Evolutionary conservation across 2,329 filamentous ascomycete species (phyloP), one percentile per base, ranked within the genome.

Genomic region (Pyricularia pennisetigena): DNA sequence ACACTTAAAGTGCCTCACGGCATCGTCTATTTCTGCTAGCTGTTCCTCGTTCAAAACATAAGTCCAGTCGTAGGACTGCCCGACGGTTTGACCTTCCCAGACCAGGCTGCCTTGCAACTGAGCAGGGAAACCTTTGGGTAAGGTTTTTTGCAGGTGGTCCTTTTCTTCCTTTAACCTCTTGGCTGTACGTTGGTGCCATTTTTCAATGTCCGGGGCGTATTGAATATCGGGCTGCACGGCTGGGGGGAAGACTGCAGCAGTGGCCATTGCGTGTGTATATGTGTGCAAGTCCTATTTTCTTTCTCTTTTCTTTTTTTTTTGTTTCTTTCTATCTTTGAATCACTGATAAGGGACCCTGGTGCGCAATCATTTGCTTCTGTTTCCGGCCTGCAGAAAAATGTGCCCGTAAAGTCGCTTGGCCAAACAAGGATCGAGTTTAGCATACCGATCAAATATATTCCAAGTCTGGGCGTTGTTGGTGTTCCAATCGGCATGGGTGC

Each of bases 151-250:
- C 26, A 62, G 20, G 3, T 75, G 73, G 0, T 83, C 72, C 0
- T 74, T 72, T 10, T 82, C 82, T 0, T 75, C 78, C 61, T 80
- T 76, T 3, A 80, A 75, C 2, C 83, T 79, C 3, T 78, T 77
- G 66, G 82, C 75, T n/a, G 78, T 78, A 4, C 86, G 81, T 1
- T 81, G 80, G 30, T 82, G 77, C 71, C 84, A 89, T 71, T 84
- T 87, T 35, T 81, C 78, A 62, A 78, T 78, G 70, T 87, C 78
- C 0, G 86, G 86, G 1, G 81, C 77, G 73, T 88, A 89, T 1
- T 76, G 76, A 68, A 88, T 89, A 71, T 88, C 86, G 0, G 86
- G 86, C 71, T 87, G 85, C 26, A 81, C 80, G 1, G 77, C 76
- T 1, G 79, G 79, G 20, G 66, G 24, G 12, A 64, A 30, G 2